Evolutionary conservation across 371 early-diverging fungal genomes (phyloP), one percentile per base, ranked within the genome.

Genomic region (Mortierella sp.): DNA sequence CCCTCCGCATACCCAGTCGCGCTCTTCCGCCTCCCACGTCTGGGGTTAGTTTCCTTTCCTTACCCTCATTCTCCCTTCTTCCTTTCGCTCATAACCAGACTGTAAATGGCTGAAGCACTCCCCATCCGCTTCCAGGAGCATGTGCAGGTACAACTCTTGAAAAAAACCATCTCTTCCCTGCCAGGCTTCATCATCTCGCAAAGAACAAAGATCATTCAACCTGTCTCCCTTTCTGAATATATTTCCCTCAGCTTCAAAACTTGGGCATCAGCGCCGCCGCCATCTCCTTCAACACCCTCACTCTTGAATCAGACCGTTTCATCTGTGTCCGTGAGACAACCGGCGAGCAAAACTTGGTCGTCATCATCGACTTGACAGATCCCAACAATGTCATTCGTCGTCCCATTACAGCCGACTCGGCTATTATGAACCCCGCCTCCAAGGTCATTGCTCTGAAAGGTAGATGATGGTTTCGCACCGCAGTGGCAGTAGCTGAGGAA

Each of bases 341-440:
- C 49, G 96, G 96, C 72, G 94, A 95, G 70, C 92, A 92, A 79
- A 96, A 96, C 89, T 95, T 96, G 84, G 98, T 99, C 54, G 97
- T 97, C 75, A 97, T 99, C 81, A 92, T 99, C 65, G 99, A 99
- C 90, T 89, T 99, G 91, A 90, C 91, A 74, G 94, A 97, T 82
- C 93, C 96, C 51, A 91, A 91, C 70, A 96, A 96, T 81, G 88
- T 97, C 70, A 92, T 95, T 82, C 95, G 98, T 75, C 91, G 98
- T 71, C 98, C 98, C 76, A 99, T 99, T 81, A 95, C 98, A 44
- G 99, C 99, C 16, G 99, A 99, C 85, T 98, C 98, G 18, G 99
- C 97, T 60, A 99, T 99, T 80, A 99, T 99, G 98, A 96, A 99
- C 88, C 99, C 99, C 3, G 93, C 92, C 41, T 91, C 91, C 76